A percentile compares a stretch with the other conserved stretches of the same genome.
Evolutionary conservation across 1,284 basidiomycete genomes (phyloP).

Genomic region (Ustilago bromivora): DNA sequence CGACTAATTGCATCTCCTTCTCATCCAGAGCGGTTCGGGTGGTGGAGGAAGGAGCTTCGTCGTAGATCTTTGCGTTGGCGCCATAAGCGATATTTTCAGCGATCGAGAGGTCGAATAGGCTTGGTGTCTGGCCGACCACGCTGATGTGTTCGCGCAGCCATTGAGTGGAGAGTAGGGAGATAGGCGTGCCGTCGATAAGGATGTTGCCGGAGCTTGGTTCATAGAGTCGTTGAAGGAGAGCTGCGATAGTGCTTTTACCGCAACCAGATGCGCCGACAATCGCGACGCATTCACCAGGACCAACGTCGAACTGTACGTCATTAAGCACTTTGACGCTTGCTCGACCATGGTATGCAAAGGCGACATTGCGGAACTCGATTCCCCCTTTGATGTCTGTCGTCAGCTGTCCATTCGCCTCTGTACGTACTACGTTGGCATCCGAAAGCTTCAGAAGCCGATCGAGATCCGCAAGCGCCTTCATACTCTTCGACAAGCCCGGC

Average conservation of each 20-base stretch:
- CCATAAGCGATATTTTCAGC: constrained; percentile 63
- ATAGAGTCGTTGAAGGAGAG: constrained; percentile 64
- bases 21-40: background rate
- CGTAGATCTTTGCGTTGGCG: constrained; percentile 30
- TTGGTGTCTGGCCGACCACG: constrained; percentile 57
- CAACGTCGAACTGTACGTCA: constrained; percentile 37
- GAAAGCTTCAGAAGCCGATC: constrained; percentile 75
- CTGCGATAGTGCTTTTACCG: constrained; percentile 64
- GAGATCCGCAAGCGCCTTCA: constrained; percentile 80
- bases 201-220: constrained; percentile 55
- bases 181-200: constrained; percentile 39
- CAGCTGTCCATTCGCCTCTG: constrained; percentile 17
- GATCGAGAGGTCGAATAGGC: constrained; percentile 60
- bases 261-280: constrained; percentile 65
- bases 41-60: background rate
- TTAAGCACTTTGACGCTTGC: constrained; percentile 40
- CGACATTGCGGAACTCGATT: constrained; percentile 55
- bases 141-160: constrained; percentile 62
- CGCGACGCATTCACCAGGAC: constrained; percentile 61
- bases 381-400: constrained; percentile 27
- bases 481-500: constrained; percentile 56
- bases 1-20: constrained; percentile 73
- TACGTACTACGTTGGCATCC: background rate
- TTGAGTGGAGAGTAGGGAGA: constrained; percentile 23
- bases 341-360: constrained; percentile 53